Percentiles rank a stretch among this genome's conserved stretches.
These are phyloP conservation scores for Mycena indigotica DNA, from an alignment of 768 basidiomycete genomes.

Conservation along the genomic window DNA sequence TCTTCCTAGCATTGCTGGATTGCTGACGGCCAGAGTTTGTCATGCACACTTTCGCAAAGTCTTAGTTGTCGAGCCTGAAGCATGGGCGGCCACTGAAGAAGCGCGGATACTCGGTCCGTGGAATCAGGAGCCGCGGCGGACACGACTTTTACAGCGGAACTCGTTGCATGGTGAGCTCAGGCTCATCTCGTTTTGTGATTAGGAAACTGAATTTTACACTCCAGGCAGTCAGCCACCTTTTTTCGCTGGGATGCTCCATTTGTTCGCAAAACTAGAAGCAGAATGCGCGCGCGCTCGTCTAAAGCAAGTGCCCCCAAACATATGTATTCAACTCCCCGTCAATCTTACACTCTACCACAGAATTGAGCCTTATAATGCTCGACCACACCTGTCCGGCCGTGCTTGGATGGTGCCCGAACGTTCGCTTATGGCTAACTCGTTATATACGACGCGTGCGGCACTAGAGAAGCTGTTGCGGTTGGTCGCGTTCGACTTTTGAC, in stretches of 20 bases:
- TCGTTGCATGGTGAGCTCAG: conserved; percentile 22
- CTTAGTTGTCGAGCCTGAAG: conserved; percentile 35
- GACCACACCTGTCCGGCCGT: conserved; percentile 17
- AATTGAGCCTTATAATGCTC: conserved; percentile 18
- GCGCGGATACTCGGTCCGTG: conserved; percentile 20
- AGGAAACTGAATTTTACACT: neutral
- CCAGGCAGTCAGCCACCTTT: conserved; percentile 17
- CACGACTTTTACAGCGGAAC: conserved; percentile 30
- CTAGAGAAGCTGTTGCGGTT: conserved; percentile 32
- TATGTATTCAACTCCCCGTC: neutral
- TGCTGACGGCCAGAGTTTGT: conserved; percentile 33
- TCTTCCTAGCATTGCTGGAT: conserved; percentile 30
- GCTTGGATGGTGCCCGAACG: conserved; percentile 8
- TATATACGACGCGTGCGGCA: conserved; percentile 23
- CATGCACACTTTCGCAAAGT: conserved; percentile 35
- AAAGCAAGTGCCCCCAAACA: neutral
- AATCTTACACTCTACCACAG: conserved; percentile 2
- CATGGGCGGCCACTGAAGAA: conserved; percentile 25
- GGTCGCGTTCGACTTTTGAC: neutral
- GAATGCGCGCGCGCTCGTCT: conserved; percentile 18
- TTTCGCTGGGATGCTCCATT: conserved; percentile 5
- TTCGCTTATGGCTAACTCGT: conserved; percentile 16
- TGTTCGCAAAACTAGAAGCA: conserved; percentile 24
- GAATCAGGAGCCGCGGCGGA: conserved; percentile 15
- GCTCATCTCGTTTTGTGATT: neutral